Base-by-base conservation (phyloP, 305 asterid species). In the Rubia peregrina region DNA sequence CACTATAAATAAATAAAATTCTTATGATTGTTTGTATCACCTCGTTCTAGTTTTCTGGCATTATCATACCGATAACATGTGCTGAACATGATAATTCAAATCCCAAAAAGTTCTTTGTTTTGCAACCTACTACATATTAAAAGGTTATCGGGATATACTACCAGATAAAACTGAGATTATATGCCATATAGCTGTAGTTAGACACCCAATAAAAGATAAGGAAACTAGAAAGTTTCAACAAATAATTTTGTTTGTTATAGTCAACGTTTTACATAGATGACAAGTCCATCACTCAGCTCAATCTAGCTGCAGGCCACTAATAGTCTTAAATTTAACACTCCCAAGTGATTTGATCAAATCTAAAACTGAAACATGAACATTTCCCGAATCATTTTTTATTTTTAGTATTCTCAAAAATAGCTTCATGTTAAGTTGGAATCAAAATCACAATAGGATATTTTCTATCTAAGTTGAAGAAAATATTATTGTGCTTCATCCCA, bases 161-260 rank as follows among this genome's bases (percentile, higher is more conserved):
- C 30, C 51, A 41, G 53, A 64, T 8, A 2, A 61, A 7, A 71
- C 33, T 40, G 36, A 9, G 42, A 42, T 5, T 46, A 46, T 10
- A 40, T 19, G 33, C 33, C 30, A 8, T 21, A 1, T 24, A 60
- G 4, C 13, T 24, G 10, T 41, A n/a, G 33, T 41, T 41, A 46
- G 2, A 14, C n/a, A 48, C 41, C 24, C 21, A 44, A 62, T 17
- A 41, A 61, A 26, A 42, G 46, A 11, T 65, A 56, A 73, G 51
- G n/a, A 42, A 59, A 65, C 12, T 46, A 57, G 43, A 65, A 24
- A 21, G 6, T 40, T 62, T 16, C 69, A 71, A 49, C 62, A 33
- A 7, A n/a, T 38, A 48, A 44, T 62, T 48, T 36, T 33, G 19
- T 41, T 13, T 0, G 38, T 16, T 43, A n/a, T 19, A 62, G n/a